A percentile compares a stretch with the other conserved stretches of the same genome.
Conservation (phyloP, 1,139 yeast genomes). For the Scheffersomyces cryptocercus region DNA sequence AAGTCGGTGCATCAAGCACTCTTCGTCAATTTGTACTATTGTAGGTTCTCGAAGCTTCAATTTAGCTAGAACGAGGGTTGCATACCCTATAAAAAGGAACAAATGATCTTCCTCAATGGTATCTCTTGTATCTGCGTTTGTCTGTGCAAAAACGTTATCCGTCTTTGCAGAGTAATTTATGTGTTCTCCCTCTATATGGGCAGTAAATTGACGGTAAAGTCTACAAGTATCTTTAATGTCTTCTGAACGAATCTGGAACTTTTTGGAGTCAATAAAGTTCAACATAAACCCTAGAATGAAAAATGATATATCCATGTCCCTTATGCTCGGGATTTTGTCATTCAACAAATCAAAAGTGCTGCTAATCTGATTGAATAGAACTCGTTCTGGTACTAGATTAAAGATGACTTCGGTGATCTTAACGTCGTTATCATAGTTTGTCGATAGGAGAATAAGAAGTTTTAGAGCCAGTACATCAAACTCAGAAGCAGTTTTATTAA, state of each 20-base stretch:
- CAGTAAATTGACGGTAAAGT: too few species aligned
- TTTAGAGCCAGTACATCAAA: conserved; percentile 5
- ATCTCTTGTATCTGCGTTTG: too few species aligned
- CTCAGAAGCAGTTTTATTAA: too few species aligned
- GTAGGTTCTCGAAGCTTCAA: conserved; percentile 4
- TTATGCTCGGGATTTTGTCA: neutral
- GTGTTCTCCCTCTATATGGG: too few species aligned
- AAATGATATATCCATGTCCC: conserved; percentile 6
- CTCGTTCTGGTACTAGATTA: neutral
- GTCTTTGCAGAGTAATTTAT: too few species aligned
- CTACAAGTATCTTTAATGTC: neutral
- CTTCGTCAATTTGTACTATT: conserved; percentile 1
- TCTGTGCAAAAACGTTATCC: too few species aligned
- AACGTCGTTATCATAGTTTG: conserved; percentile 4
- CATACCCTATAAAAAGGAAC: conserved; percentile 15
- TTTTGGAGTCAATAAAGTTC: conserved; percentile 5
- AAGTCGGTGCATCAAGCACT: conserved; percentile 1
- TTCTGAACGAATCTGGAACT: neutral
- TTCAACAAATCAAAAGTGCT: neutral
- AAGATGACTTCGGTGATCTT: too few species aligned
- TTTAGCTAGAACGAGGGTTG: conserved; percentile 12
- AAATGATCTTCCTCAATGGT: conserved; percentile 3
- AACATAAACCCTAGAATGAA: conserved; percentile 8
- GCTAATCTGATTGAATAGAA: conserved; percentile 1
- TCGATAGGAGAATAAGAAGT: conserved; percentile 6